Base-by-base conservation (phyloP, 805 yeast species). In the Teunomyces atbi region DNA sequence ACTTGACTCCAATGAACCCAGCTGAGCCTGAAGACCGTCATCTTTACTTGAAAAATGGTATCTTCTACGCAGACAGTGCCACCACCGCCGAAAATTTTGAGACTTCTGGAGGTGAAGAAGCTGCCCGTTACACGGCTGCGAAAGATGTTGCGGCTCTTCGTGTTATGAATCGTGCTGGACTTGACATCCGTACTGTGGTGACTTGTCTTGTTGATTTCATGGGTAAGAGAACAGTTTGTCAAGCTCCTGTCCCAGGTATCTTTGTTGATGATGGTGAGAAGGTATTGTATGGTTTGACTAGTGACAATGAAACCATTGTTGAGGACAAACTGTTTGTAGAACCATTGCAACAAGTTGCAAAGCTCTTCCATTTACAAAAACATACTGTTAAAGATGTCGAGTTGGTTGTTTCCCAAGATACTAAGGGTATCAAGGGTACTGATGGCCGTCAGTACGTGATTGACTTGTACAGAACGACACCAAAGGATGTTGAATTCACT, bases 211-310 rank as follows among this genome's bases (percentile, higher is more conserved):
- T 92, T 46, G 98, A 92, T 65, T 92, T 81, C 68, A 82, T 87
- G 60, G 99, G 98, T 50, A 84, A 82, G 58, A 80, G 98, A 64
- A 74, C 92, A 30, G 77, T 92, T 32, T 89, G 96, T 64, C 98
- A 92, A 71, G 88, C 96, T 11, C 96, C 97, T 10, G 96, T 92
- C 37, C 99, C 99, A 12, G 98, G 98, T 49, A 81, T 86, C 46
- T 84, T 86, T 64, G 71, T 65, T 34, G 77, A 68, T 32, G 68
- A 71, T 23, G 76, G 69, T 41, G 64, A 61, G 13, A 80, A 78
- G 58, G 86, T 89, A 42, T 76, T 74, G 7, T 89, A 91, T 60
- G 98, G 98, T 45, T 76, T 74, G 42, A 80, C 84, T 38, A 89
- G 86, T 48, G 86, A 78, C 47, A 72, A 70, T 13, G 68, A 74